These are phyloP conservation scores for Ceriops decandra DNA, from an alignment of 345 rosid species.

Conservation along the genomic window DNA sequence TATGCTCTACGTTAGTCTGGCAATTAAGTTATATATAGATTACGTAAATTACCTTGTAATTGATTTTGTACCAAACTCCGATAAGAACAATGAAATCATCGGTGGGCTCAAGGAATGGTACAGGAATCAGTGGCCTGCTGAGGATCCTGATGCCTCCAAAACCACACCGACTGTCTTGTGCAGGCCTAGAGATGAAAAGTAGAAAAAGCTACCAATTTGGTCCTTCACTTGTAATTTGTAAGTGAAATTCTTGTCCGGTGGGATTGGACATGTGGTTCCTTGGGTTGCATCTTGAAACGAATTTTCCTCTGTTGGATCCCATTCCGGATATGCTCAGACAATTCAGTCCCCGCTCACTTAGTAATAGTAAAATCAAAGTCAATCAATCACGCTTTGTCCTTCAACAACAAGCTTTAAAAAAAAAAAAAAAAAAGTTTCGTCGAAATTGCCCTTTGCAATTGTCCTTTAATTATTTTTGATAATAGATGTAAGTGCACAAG, in stretches of 20 bases:
- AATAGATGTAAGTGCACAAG: neutral
- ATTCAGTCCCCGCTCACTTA: neutral
- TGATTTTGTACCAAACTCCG: slow-evolving; percentile 80
- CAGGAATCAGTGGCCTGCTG: slow-evolving; percentile 61
- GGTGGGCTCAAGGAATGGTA: slow-evolving; percentile 60
- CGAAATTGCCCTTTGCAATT: too few species aligned
- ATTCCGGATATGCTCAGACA: slow-evolving; percentile 40
- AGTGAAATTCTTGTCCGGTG: slow-evolving; percentile 75
- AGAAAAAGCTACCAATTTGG: slow-evolving; percentile 41
- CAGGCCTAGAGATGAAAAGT: slow-evolving; percentile 59
- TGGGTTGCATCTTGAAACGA: slow-evolving; percentile 84
- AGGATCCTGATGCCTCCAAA: slow-evolving; percentile 66
- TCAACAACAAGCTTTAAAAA: too few species aligned
- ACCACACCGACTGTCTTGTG: slow-evolving; percentile 89
- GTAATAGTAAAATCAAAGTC: neutral
- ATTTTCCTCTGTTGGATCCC: slow-evolving; percentile 89
- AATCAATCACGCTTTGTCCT: neutral
- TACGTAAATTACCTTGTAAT: slow-evolving; percentile 52
- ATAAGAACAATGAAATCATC: slow-evolving; percentile 72
- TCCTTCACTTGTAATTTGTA: slow-evolving; percentile 48
- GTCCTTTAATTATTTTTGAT: too few species aligned
- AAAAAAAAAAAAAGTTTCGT: neutral
- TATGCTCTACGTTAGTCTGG: too few species aligned
- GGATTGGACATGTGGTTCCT: slow-evolving; percentile 89
- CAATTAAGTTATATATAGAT: too few species aligned